Conservation (phyloP, 805 yeast genomes). For the Tetrapisispora pingtungensis region DNA sequence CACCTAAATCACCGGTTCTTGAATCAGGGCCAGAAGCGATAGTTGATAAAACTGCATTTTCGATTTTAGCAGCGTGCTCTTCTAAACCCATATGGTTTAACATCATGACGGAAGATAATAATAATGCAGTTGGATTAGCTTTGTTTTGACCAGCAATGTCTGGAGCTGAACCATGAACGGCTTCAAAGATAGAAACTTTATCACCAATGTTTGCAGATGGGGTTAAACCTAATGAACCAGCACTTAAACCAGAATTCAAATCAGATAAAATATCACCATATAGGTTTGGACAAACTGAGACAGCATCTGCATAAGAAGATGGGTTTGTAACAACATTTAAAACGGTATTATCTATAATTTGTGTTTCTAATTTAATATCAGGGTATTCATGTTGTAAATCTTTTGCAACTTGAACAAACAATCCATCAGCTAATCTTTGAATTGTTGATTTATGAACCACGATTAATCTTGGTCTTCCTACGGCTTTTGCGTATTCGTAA, state of each 20-base stretch:
- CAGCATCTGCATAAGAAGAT: slow-evolving; percentile 69
- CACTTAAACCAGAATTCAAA: slow-evolving; percentile 83
- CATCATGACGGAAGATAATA: slow-evolving; percentile 97
- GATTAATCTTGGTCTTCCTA: slow-evolving; percentile 76
- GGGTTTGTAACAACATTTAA: slow-evolving; percentile 87
- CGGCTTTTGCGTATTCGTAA: slow-evolving; percentile 86
- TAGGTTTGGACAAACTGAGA: slow-evolving; percentile 95
- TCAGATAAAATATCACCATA: slow-evolving; percentile 99
- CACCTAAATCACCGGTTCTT: slow-evolving; percentile 90
- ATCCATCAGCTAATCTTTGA: slow-evolving; percentile 97
- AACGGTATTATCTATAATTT: slow-evolving; percentile 92
- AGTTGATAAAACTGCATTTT: slow-evolving; percentile 73
- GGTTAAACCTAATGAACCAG: slow-evolving; percentile 97
- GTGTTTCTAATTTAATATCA: slow-evolving; percentile 70
- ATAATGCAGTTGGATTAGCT: slow-evolving; percentile 97
- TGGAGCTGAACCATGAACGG: slow-evolving; percentile 99
- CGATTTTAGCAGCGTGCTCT: slow-evolving; percentile 73
- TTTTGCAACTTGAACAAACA: slow-evolving; percentile 85
- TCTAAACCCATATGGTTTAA: slow-evolving; percentile 94
- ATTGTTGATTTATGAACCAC: slow-evolving; percentile 98
- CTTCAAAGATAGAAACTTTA: slow-evolving; percentile 95
- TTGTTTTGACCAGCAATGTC: slow-evolving; percentile 98
- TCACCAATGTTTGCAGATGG: slow-evolving; percentile 99
- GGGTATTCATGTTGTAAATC: slow-evolving; percentile 89
- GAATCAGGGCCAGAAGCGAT: slow-evolving; percentile 92